Conservation (phyloP, 345 rosid species). For the Eucalyptus lansdowneana region DNA sequence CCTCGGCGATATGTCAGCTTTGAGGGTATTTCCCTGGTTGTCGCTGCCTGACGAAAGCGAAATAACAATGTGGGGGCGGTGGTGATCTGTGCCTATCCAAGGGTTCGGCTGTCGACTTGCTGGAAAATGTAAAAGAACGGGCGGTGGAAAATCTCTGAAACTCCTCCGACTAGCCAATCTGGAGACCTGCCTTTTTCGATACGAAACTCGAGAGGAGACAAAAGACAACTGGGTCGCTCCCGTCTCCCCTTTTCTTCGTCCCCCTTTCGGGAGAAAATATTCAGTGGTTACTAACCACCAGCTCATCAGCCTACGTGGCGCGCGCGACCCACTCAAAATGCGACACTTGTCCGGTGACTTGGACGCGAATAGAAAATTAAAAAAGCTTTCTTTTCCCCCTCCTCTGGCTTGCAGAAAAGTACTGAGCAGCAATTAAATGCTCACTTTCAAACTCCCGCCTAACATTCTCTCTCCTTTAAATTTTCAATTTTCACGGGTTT, state of each 20-base stretch:
- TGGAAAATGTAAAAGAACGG: background rate
- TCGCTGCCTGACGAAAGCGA: background rate
- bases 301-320: too few species aligned
- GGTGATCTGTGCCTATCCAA: background rate
- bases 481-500: too few species aligned
- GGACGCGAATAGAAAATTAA: too few species aligned
- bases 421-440: too few species aligned
- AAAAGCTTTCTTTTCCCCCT: too few species aligned
- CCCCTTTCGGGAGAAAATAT: background rate
- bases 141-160: background rate
- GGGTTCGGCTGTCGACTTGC: background rate
- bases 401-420: too few species aligned
- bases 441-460: too few species aligned
- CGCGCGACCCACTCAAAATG: too few species aligned
- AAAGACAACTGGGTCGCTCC: background rate
- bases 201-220: background rate
- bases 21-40: background rate
- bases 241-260: background rate
- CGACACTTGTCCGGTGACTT: too few species aligned
- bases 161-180: background rate
- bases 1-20: background rate
- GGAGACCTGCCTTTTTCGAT: background rate
- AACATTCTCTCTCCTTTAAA: too few species aligned
- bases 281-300: too few species aligned
- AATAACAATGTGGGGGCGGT: background rate